A percentile compares a stretch with the other conserved stretches of the same genome.
These are phyloP conservation scores for Endoconidiophora laricicola DNA, from an alignment of 2,329 filamentous ascomycete genomes.

Conservation along the genomic window DNA sequence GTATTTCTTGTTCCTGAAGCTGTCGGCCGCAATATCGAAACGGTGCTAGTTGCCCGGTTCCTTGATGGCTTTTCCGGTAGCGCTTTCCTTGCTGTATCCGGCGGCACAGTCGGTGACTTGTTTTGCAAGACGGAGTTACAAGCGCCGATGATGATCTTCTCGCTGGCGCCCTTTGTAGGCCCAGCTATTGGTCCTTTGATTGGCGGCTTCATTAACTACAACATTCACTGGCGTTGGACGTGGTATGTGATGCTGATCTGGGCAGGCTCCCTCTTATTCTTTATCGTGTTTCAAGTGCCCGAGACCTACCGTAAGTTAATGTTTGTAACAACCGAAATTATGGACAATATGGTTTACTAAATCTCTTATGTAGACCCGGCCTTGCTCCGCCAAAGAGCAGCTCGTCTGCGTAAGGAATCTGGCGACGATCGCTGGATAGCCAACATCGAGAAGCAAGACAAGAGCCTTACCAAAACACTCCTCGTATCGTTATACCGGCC, in stretches of 20 bases:
- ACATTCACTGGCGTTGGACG: slow-evolving; percentile 60
- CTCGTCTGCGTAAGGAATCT: slow-evolving; percentile 51
- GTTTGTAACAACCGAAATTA: no score
- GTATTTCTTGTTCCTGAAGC: slow-evolving; percentile 72
- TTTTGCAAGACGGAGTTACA: slow-evolving; percentile 54
- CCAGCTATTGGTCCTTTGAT: slow-evolving; percentile 42
- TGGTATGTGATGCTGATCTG: slow-evolving; percentile 78
- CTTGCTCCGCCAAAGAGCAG: slow-evolving; percentile 56
- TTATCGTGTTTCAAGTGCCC: slow-evolving; percentile 58
- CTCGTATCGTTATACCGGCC: slow-evolving; percentile 46
- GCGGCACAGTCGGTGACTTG: slow-evolving; percentile 71
- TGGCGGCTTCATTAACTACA: slow-evolving; percentile 71
- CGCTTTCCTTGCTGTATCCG: slow-evolving; percentile 56
- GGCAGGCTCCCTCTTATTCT: slow-evolving; percentile 44
- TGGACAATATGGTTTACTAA: neutral
- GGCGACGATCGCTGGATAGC: slow-evolving; percentile 63
- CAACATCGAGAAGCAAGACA: slow-evolving; percentile 55
- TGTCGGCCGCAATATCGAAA: slow-evolving; percentile 64
- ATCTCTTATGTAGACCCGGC: slow-evolving; percentile 34
- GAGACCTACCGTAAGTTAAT: slow-evolving; percentile 60
- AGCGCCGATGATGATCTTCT: slow-evolving; percentile 70
- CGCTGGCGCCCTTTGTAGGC: slow-evolving; percentile 47
- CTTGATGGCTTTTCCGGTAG: slow-evolving; percentile 57
- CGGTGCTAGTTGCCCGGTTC: slow-evolving; percentile 63
- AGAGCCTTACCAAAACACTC: slow-evolving; percentile 48